A percentile compares a stretch with the other conserved stretches of the same genome.
Evolutionary conservation across 495 filamentous ascomycete genomes (phyloP).

Genomic region (Peziza echinospora): DNA sequence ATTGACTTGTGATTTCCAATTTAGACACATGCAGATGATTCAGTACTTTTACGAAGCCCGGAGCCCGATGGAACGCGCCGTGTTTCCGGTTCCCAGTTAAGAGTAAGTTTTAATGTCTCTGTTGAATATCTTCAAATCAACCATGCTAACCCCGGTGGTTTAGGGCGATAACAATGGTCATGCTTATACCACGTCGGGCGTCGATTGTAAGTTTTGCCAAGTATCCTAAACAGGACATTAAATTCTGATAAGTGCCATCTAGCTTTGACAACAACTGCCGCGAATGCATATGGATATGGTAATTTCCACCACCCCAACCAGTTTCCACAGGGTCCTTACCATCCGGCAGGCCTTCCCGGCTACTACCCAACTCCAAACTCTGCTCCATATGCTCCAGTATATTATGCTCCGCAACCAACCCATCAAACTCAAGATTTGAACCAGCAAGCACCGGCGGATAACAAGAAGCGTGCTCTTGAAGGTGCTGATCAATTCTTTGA

Average conservation of each 20-base stretch:
- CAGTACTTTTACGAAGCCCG: constrained; percentile 60
- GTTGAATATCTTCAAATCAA: not conserved
- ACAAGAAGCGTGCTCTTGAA: constrained; percentile 63
- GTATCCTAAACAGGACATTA: constrained; percentile 1
- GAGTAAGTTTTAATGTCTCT: not conserved
- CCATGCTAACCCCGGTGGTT: constrained; percentile 15
- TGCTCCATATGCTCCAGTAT: not conserved
- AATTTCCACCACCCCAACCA: constrained; percentile 11
- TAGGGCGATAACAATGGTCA: constrained; percentile 7
- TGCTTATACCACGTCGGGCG: not conserved
- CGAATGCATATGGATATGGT: constrained; percentile 19
- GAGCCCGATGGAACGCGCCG: constrained; percentile 26
- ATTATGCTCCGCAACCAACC: constrained; percentile 25
- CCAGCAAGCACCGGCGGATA: constrained; percentile 27
- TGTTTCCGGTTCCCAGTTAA: constrained; percentile 2
- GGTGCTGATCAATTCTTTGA: constrained; percentile 85
- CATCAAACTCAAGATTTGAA: constrained; percentile 9
- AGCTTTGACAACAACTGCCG: constrained; percentile 19
- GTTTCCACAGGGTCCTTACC: constrained; percentile 11
- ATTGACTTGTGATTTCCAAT: not conserved
- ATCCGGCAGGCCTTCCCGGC: constrained; percentile 14
- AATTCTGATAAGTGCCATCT: constrained; percentile 11
- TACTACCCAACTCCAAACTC: constrained; percentile 16
- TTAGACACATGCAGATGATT: constrained; percentile 91
- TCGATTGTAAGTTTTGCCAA: not conserved